phyloP scores from a whole-genome alignment of 495 filamentous ascomycete species.

The Daldinia decipiens region DNA sequence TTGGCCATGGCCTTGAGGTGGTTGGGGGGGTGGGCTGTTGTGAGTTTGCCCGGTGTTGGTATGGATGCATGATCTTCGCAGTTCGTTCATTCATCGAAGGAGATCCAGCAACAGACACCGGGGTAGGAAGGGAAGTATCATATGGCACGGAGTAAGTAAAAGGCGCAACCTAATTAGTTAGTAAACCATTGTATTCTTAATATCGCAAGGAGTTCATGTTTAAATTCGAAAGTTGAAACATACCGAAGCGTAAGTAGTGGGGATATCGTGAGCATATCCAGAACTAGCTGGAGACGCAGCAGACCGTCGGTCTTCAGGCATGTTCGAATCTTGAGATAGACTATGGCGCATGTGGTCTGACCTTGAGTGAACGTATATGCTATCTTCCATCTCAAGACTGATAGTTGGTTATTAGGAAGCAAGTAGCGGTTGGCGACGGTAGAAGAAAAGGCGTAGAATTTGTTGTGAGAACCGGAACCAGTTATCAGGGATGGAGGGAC shows the following conservation, averaged over 20 bases:
- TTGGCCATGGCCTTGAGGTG: slow-evolving; percentile 54
- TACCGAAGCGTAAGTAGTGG: slow-evolving; percentile 46
- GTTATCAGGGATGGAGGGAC: slow-evolving; percentile 31
- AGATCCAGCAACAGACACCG: slow-evolving; percentile 57
- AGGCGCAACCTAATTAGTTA: slow-evolving; percentile 49
- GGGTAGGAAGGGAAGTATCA: slow-evolving; percentile 59
- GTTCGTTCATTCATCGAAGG: slow-evolving; percentile 55
- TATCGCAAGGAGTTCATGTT: not conserved
- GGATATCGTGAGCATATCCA: slow-evolving; percentile 45
- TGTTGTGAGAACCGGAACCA: slow-evolving; percentile 17
- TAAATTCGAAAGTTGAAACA: slow-evolving; percentile 8
- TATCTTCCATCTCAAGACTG: slow-evolving; percentile 43
- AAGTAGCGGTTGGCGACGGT: slow-evolving; percentile 22
- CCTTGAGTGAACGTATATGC: slow-evolving; percentile 34
- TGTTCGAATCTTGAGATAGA: slow-evolving; percentile 39
- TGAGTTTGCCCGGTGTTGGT: slow-evolving; percentile 48
- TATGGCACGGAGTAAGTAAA: slow-evolving; percentile 55
- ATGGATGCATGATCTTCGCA: slow-evolving; percentile 50
- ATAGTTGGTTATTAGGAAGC: slow-evolving; percentile 7
- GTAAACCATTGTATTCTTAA: slow-evolving; percentile 32
- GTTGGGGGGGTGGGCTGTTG: slow-evolving; percentile 58
- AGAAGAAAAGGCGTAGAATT: slow-evolving; percentile 10
- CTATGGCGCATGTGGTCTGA: slow-evolving; percentile 44
- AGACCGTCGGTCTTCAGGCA: slow-evolving; percentile 38
- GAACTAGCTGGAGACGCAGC: slow-evolving; percentile 37